A percentile compares a stretch with the other conserved stretches of the same genome.
phyloP scores from a whole-genome alignment of 352 stramenopile genomes.

The Pythium utonaiense region DNA sequence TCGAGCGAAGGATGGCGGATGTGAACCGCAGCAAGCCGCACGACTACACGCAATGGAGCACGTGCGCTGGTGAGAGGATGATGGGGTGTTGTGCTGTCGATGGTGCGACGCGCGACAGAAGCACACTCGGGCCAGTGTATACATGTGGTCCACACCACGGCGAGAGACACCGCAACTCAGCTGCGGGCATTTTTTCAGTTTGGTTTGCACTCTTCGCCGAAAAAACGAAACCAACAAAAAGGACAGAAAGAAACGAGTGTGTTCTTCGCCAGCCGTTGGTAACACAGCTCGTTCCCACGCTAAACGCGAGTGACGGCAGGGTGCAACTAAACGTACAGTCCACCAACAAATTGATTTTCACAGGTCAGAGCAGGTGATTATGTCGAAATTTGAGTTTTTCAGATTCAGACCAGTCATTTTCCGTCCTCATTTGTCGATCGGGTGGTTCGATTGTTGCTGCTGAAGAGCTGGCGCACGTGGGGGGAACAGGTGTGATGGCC shows the following conservation, averaged over 20 bases:
- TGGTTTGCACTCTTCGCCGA: not conserved
- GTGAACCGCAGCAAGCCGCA: not conserved
- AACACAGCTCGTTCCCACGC: not conserved
- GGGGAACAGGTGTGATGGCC: too few species aligned
- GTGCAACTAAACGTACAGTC: too few species aligned
- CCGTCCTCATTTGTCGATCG: not conserved
- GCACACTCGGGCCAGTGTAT: not conserved
- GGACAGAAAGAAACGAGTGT: not conserved
- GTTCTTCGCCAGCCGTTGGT: not conserved
- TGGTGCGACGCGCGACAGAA: slow-evolving; percentile 1
- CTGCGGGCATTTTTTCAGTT: slow-evolving; percentile 5
- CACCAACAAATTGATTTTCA: too few species aligned
- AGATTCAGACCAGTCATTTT: not conserved
- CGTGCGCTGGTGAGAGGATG: slow-evolving; percentile 2
- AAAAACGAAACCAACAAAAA: not conserved
- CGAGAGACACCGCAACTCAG: slow-evolving; percentile 13
- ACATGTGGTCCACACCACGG: slow-evolving; percentile 10
- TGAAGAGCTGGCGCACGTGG: too few species aligned
- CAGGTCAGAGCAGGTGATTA: too few species aligned
- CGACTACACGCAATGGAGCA: slow-evolving; percentile 5
- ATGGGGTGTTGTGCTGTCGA: slow-evolving; percentile 3
- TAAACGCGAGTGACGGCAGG: too few species aligned
- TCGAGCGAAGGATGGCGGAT: slow-evolving; percentile 5
- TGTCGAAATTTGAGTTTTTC: not conserved
- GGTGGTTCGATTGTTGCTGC: not conserved